A percentile compares a stretch with the other conserved stretches of the same genome.
Evolutionary conservation across 2,329 filamentous ascomycete genomes (phyloP).

Genomic region (Fusarium goolgardi): DNA sequence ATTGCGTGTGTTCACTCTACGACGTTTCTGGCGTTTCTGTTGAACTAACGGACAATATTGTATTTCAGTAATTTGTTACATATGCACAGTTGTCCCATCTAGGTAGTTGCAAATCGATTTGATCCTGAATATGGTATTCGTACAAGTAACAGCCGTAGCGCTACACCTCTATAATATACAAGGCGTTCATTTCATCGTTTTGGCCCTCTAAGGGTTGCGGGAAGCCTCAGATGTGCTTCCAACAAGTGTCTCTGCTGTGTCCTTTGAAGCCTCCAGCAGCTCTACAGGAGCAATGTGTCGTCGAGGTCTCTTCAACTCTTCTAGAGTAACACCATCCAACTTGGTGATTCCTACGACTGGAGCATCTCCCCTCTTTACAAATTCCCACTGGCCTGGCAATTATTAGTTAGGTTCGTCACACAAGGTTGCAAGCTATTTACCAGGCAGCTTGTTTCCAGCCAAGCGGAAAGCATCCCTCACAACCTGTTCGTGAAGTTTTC

Average conservation of each 20-base stretch:
- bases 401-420: conserved; percentile 38
- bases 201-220: conserved; percentile 39
- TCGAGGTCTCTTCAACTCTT: conserved; percentile 84
- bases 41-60: neutral
- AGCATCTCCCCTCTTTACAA: conserved; percentile 91
- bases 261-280: conserved; percentile 50
- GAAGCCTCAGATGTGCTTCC: conserved; percentile 52
- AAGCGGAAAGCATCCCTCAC: conserved; percentile 92
- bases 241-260: conserved; percentile 50
- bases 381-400: conserved; percentile 80
- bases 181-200: conserved; percentile 28
- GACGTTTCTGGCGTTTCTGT: neutral
- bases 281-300: conserved; percentile 67
- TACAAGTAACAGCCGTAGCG: conserved; percentile 44
- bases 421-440: conserved; percentile 59
- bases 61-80: neutral
- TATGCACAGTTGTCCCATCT: neutral
- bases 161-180: conserved; percentile 45
- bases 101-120: conserved; percentile 1
- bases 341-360: conserved; percentile 94
- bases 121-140: conserved; percentile 39
- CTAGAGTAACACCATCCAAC: conserved; percentile 83
- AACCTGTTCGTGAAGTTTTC: conserved; percentile 93
- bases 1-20: neutral
- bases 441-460: conserved; percentile 94